Evolutionary conservation across 2,329 filamentous ascomycete genomes (phyloP), one percentile per base, ranked within the genome.

Genomic region (Tolypocladium cylindrosporum): DNA sequence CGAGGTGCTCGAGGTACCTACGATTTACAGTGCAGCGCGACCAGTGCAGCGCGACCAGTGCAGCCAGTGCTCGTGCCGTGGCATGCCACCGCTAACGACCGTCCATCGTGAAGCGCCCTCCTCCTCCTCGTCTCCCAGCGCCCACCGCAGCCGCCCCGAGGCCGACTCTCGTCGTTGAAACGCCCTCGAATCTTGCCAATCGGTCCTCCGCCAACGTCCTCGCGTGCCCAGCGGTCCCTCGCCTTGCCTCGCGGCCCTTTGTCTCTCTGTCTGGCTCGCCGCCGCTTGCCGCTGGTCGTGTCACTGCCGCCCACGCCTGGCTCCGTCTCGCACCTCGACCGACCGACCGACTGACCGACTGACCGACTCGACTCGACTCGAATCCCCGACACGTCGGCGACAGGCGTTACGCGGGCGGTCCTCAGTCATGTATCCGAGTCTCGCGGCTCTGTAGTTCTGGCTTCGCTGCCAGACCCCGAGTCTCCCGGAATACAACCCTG

Each of bases 401-500:
- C 62, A 65, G 64, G 65, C 61, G 64, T 59, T 62, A 66, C 65
- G 63, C 62, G 61, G 64, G 62, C 65, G 64, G 64, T 62, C 61
- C 58, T 63, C 69, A 73, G 77, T 75, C 75, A 79, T 79, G 77
- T 76, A 74, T 77, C 66, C 70, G 67, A 68, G 67, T 69, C 67
- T 70, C 69, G 70, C 69, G 67, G 67, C 67, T 66, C 70, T 77
- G 66, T 79, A 78, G 76, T 75, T 72, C 72, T 76, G 76, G 76
- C 76, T 69, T 64, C 68, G 68, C 70, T 71, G 76, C 77, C 75
- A 73, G 75, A 75, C 70, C 68, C 66, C 64, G 64, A 65, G 67
- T 69, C 67, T 67, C 63, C 56, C 60, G 16, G 27, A 55, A 55
- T 50, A 42, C 24, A 4, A 50, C 13, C 55, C 40, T 34, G 54